phyloP scores from a whole-genome alignment of 805 yeast species.

The Limtongozyma cylindracea region DNA sequence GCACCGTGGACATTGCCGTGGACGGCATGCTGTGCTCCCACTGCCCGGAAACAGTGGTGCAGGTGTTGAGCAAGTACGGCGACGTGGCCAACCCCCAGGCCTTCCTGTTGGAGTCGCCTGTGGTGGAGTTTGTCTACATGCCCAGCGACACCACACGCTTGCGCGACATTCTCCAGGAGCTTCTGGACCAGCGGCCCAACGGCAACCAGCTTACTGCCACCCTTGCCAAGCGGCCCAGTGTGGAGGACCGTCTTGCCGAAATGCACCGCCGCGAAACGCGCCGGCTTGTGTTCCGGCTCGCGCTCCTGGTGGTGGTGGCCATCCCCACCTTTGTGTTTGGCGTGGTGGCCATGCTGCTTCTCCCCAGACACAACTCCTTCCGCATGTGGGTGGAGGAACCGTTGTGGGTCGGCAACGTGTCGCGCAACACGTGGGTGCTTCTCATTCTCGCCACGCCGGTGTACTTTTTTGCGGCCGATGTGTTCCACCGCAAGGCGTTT shows the following conservation, averaged over 20 bases:
- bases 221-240: too few relatives aligned
- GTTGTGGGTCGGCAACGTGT: slow-evolving; percentile 33
- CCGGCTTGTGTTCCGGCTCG: too few relatives aligned
- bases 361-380: slow-evolving; percentile 14
- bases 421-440: slow-evolving; percentile 39
- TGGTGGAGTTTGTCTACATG: slow-evolving; percentile 34
- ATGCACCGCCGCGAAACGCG: slow-evolving; percentile 22
- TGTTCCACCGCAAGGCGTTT: slow-evolving; percentile 43
- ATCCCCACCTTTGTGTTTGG: slow-evolving; percentile 50
- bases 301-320: too few relatives aligned
- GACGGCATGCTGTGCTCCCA: slow-evolving; percentile 48
- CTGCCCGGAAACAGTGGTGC: slow-evolving; percentile 34
- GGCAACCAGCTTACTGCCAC: too few relatives aligned
- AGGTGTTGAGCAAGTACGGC: slow-evolving; percentile 24
- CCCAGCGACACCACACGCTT: too few relatives aligned
- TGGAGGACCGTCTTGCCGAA: slow-evolving; percentile 35
- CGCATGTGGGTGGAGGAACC: slow-evolving; percentile 33
- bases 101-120: slow-evolving; percentile 27
- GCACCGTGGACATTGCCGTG: slow-evolving; percentile 29
- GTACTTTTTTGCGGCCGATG: slow-evolving; percentile 49
- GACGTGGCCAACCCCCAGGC: slow-evolving; percentile 28
- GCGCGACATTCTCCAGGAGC: too few relatives aligned
- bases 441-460: slow-evolving; percentile 45
- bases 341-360: slow-evolving; percentile 39
- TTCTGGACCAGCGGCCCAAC: too few relatives aligned